Base-by-base conservation (phyloP, 352 stramenopile genomes). In the Pythium pyrilobum region DNA sequence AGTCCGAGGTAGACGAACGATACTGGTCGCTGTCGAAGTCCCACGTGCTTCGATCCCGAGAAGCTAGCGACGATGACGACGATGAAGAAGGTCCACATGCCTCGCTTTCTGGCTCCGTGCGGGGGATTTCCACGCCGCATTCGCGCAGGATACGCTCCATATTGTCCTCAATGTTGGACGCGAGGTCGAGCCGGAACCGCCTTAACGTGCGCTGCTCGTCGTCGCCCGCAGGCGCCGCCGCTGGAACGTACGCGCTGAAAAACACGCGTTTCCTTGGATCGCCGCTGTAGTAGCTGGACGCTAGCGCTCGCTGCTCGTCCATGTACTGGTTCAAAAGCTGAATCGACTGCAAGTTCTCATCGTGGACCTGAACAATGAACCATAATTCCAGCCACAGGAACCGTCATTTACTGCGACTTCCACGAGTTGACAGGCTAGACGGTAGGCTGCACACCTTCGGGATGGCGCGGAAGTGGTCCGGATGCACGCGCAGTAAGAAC, bases 241-340 rank as follows among this genome's bases (percentile, higher is more conserved):
- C n/a, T 23, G 52, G 43, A 5, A 69, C 47, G 41, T 59, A 59
- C 0, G 44, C 56, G 24, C 41, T 58, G 43, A 61, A 69, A 46
- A 61, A 65, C 7, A 69, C 37, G 20, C 46, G 59, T 28, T 56
- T 59, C 9, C 40, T 36, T 6, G 18, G 13, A 24, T 28, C 15
- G 31, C 18, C 31, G 32, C 37, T 34, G 4, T 29, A 20, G 20
- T 48, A 33, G 16, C 47, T 58, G 50, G 7, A n/a, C n/a, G 45
- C 45, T 20, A 33, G 42, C 45, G 31, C 45, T 9, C 25, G 65
- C 24, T 69, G 69, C 18, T 80, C 73, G 54, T 87, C 77, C 47
- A 85, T 84, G 46, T 78, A 87, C 56, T 85, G 74, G 60, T 87
- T 87, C 38, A 87, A 64, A 37, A 85, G 64, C 64, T 87, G 73